These are phyloP conservation scores for Coccomyxa sp. DNA, from an alignment of 139 green algal species.

Conservation along the genomic window DNA sequence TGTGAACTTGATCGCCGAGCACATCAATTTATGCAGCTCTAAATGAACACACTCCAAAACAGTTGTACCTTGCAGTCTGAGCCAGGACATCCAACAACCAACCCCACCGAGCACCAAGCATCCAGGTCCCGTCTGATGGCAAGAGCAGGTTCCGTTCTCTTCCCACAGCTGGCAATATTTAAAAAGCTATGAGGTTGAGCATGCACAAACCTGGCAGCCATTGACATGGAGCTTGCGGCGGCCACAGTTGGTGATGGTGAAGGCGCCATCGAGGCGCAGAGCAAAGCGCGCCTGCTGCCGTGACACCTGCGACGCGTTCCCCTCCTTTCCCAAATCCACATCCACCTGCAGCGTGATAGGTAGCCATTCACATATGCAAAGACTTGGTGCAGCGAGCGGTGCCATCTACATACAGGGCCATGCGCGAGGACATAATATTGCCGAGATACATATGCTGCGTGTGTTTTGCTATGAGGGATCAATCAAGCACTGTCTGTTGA, in stretches of 20 bases:
- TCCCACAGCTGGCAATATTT: too few relatives aligned
- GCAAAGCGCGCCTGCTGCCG: constrained; percentile 35
- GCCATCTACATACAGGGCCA: background rate
- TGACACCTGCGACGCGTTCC: constrained; percentile 30
- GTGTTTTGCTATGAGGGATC: background rate
- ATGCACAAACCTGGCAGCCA: background rate
- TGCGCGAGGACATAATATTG: background rate
- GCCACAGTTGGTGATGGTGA: constrained; percentile 43
- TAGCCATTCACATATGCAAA: too few relatives aligned
- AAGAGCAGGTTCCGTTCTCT: too few relatives aligned
- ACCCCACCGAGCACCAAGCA: too few relatives aligned
- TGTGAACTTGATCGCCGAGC: too few relatives aligned
- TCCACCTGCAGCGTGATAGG: constrained; percentile 31
- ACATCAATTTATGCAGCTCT: too few relatives aligned
- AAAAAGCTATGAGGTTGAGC: background rate
- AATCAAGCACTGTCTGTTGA: background rate
- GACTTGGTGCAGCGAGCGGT: too few relatives aligned
- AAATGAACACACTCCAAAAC: too few relatives aligned
- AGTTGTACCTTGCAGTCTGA: too few relatives aligned
- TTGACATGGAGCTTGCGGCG: constrained; percentile 10
- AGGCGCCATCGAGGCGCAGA: constrained; percentile 51
- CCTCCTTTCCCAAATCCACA: constrained; percentile 35
- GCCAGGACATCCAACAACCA: too few relatives aligned
- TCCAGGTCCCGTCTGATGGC: too few relatives aligned
- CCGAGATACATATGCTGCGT: background rate